These are phyloP conservation scores for Eutypa lata DNA, from an alignment of 2,329 filamentous ascomycete species.

Conservation along the genomic window DNA sequence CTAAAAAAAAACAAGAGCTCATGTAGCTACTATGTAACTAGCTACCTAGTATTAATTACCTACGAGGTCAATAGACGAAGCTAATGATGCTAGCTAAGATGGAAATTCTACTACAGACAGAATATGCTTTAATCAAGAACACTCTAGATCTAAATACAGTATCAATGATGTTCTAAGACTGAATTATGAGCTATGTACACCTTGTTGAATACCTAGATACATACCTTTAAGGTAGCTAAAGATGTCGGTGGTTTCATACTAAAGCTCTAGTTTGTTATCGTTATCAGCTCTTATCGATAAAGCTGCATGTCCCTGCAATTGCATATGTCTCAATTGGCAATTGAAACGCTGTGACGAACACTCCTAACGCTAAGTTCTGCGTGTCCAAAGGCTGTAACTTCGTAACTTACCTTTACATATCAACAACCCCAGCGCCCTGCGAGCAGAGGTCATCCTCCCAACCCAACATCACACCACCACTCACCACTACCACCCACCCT, in stretches of 20 bases:
- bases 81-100: background rate
- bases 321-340: slow-evolving; percentile 1
- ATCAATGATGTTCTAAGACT: no score
- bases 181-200: no score
- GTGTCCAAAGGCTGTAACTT: no score
- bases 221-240: no score
- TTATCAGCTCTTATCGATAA: background rate
- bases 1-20: background rate
- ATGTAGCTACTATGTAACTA: background rate
- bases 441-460: background rate
- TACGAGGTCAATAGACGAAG: background rate
- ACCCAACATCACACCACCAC: background rate
- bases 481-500: background rate
- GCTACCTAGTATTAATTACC: no score
- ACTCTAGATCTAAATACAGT: no score
- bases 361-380: background rate
- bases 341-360: background rate
- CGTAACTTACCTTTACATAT: no score
- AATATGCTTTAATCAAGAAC: no score
- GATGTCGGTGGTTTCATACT: no score
- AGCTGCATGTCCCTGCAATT: background rate
- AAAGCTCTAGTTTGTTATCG: background rate
- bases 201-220: no score
- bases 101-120: no score
- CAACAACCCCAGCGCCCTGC: background rate